Conservation (phyloP, 1,284 basidiomycete species). For the Puccinia polysora region DNA sequence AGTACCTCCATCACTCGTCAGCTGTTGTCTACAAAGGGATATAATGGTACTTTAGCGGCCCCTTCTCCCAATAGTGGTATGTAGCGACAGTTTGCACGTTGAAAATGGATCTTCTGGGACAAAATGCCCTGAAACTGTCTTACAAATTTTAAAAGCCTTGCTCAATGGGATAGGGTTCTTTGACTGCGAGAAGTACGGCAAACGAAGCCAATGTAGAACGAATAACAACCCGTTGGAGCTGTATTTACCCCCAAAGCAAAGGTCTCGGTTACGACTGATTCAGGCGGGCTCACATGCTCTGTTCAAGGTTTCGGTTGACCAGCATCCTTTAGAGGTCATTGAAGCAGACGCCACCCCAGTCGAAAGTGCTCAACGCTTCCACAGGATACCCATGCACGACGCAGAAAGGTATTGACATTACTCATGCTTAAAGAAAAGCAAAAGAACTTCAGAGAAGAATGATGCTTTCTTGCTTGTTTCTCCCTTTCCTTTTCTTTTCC, state of each 20-base stretch:
- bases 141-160: slow-evolving; percentile 53
- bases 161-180: slow-evolving; percentile 60
- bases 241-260: slow-evolving; percentile 51
- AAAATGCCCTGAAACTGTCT: slow-evolving; percentile 38
- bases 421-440: too few species aligned
- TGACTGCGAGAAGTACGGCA: slow-evolving; percentile 53
- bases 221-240: slow-evolving; percentile 26
- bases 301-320: slow-evolving; percentile 44
- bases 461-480: too few species aligned
- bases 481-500: too few species aligned
- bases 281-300: slow-evolving; percentile 55
- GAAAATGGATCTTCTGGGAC: slow-evolving; percentile 46
- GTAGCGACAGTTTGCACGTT: too few species aligned
- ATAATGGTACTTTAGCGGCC: slow-evolving; percentile 36
- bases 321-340: slow-evolving; percentile 34
- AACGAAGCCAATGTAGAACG: slow-evolving; percentile 44
- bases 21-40: slow-evolving; percentile 25
- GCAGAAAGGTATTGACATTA: slow-evolving; percentile 20
- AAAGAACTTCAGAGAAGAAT: too few species aligned
- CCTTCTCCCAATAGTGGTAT: slow-evolving; percentile 26
- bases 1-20: slow-evolving; percentile 36
- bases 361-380: slow-evolving; percentile 19
- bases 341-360: slow-evolving; percentile 39
- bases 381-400: slow-evolving; percentile 34
- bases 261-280: slow-evolving; percentile 60